Base-by-base conservation (phyloP, 805 yeast genomes). In the Starmerella sp. region DNA sequence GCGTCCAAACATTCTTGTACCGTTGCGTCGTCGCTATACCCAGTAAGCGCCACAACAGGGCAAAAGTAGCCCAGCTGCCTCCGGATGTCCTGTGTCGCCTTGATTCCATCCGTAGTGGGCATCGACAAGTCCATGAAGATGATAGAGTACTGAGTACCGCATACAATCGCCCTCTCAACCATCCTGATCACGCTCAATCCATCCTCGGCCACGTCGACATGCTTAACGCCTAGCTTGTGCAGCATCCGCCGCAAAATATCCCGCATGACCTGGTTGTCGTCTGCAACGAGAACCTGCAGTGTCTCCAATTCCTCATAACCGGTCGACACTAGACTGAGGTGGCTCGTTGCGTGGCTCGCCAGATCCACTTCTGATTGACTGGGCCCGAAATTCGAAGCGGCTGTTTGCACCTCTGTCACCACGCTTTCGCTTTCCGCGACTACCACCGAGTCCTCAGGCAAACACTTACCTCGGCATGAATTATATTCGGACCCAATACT, bases 11-110 rank as follows among this genome's bases (percentile, higher is more conserved):
- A 90, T 57, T 78, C 88, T 60, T 79, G 80, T 38, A 82, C 84
- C 62, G 89, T 89, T 48, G 87, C 81, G 61, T 84, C 87, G 68
- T 90, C 96, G 1, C 95, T 95, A 72, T 84, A 88, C 1, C 96
- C 96, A 0, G 96, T 90, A 54, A 90, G 73, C 0, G 96, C 97
- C 47, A 90, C 90, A 54, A 90, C 89, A 0, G 96, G 96, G n/a
- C 78, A 77, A 1, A 68, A 67, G 65, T 79, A 88, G 6, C 76
- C 73, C 51, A 85, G 69, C 46, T 83, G 81, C 17, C 76, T 69
- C 46, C 95, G 73, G 37, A 90, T 84, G 64, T 76, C 74, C 32
- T 59, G 59, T 1, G 70, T 65, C 10, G 70, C 66, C 28, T 60
- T 62, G 31, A 67, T 55, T 2, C 70, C 70, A 49, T 65, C 62